Base-by-base conservation (phyloP, 2,329 filamentous ascomycete genomes). In the Coleophoma crateriformis region DNA sequence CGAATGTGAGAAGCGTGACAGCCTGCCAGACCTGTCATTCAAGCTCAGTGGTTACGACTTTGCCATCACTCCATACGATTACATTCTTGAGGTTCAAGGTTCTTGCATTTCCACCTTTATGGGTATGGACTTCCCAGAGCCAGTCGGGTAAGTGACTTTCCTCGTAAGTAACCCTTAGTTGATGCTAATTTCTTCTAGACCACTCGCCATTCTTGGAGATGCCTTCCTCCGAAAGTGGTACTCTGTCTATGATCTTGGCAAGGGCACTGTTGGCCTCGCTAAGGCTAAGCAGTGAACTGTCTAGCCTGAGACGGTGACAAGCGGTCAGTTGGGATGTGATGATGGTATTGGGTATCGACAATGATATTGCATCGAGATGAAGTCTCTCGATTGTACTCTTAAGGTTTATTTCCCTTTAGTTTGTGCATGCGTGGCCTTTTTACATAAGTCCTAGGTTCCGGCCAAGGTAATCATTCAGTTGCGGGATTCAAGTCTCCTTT, bases 31-130 rank as follows among this genome's bases (percentile, higher is more conserved):
- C 64, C 80, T 99, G 61, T 90, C 86, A 62, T 97, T 99, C 74
- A 91, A 81, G 57, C 83, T 99, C 45, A 84, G 82, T 59, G 94
- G 94, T 57, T 83, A 95, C 75, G 88, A 96, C 77, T 99, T 97
- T 78, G 87, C 84, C 67, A 95, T 99, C 61, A 76, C 79, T 50
- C 75, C 94, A 14, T 86, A 86, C 58, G 94, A 99, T 75, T 99
- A 99, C 77, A 91, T 96, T 61, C 84, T 99, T 38, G 91, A 99
- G 73, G 83, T 96, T 40, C 88, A 91, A 67, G 94, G 92, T 61
- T 92, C 86, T 68, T 99, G 94, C 73, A 96, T 99, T 71, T 96
- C 90, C 55, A 88, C 90, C 61, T 96, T 99, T 76, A 95, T 95
- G 84, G 91, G 90, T 63, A 95, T 97, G 85, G 94, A 91, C 69